Conservation (phyloP, 108 stramenopile genomes). For the Cyclotella sp. region DNA sequence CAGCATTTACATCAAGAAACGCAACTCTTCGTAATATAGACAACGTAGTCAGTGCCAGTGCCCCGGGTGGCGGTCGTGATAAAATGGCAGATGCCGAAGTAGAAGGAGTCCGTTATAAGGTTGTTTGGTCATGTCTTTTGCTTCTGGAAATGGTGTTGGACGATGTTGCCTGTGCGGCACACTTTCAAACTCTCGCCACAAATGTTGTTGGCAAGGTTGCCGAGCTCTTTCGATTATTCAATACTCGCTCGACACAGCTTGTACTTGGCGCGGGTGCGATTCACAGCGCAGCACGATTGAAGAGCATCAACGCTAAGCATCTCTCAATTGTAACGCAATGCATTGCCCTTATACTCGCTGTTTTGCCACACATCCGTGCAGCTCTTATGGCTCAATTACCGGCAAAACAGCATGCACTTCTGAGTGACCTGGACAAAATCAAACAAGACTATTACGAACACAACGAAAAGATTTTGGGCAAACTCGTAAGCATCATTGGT, state of each 20-base stretch:
- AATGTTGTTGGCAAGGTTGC: constrained; percentile 87
- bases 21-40: constrained; percentile 19
- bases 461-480: constrained; percentile 91
- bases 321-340: constrained; percentile 93
- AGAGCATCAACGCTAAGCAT: constrained; percentile 96
- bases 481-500: constrained; percentile 96
- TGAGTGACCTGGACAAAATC: constrained; percentile 92
- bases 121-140: constrained; percentile 94
- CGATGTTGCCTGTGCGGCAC: constrained; percentile 83
- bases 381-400: constrained; percentile 94
- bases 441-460: constrained; percentile 90
- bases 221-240: constrained; percentile 92
- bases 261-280: constrained; percentile 95
- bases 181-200: constrained; percentile 86
- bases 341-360: constrained; percentile 80
- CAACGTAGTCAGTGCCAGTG: constrained; percentile 20
- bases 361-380: constrained; percentile 93
- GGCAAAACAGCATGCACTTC: constrained; percentile 88
- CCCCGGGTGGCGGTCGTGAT: constrained; percentile 34
- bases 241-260: constrained; percentile 90
- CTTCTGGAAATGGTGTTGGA: constrained; percentile 91
- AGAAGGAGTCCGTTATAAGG: constrained; percentile 86
- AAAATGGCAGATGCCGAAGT: constrained; percentile 80
- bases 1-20: constrained; percentile 59
- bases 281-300: constrained; percentile 87